A percentile compares a stretch with the other conserved stretches of the same genome.
phyloP scores from a whole-genome alignment of 2,329 filamentous ascomycete species.

The Davidsoniella eucalypti region DNA sequence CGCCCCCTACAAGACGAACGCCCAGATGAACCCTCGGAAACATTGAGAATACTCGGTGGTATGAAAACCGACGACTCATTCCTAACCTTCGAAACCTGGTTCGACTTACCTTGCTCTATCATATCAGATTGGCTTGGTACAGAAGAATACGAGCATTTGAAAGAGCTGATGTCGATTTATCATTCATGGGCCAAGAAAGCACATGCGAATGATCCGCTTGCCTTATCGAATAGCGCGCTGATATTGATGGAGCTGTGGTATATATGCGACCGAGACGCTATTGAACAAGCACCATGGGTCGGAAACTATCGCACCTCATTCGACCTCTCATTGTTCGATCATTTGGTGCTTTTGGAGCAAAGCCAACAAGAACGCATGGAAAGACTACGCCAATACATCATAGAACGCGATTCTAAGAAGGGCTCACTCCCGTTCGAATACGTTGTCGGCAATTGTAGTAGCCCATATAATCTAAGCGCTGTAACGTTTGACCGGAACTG shows the following conservation, averaged over 20 bases:
- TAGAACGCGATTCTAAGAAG: neutral
- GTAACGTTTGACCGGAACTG: neutral
- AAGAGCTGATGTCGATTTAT: neutral
- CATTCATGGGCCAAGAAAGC: neutral
- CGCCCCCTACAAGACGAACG: no score
- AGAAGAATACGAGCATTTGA: neutral
- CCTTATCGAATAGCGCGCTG: neutral
- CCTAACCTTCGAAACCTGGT: neutral
- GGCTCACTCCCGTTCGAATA: neutral
- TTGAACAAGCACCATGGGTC: neutral
- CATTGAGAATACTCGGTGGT: conserved; percentile 21
- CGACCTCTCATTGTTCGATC: conserved; percentile 21
- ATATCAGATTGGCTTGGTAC: neutral
- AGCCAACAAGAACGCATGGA: conserved; percentile 29
- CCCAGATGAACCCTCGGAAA: neutral
- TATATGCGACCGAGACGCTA: neutral
- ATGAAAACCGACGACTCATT: conserved; percentile 17
- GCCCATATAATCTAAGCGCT: neutral
- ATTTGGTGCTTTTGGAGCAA: conserved; percentile 27
- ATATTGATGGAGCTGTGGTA: neutral
- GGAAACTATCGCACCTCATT: neutral
- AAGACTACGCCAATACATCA: conserved; percentile 28
- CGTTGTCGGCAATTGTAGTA: neutral
- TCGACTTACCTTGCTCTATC: neutral
- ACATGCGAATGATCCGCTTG: neutral